Evolutionary conservation across 208 protist genomes (phyloP), one percentile per base, ranked within the genome.

Genomic region (Sergeia podlipaevii): DNA sequence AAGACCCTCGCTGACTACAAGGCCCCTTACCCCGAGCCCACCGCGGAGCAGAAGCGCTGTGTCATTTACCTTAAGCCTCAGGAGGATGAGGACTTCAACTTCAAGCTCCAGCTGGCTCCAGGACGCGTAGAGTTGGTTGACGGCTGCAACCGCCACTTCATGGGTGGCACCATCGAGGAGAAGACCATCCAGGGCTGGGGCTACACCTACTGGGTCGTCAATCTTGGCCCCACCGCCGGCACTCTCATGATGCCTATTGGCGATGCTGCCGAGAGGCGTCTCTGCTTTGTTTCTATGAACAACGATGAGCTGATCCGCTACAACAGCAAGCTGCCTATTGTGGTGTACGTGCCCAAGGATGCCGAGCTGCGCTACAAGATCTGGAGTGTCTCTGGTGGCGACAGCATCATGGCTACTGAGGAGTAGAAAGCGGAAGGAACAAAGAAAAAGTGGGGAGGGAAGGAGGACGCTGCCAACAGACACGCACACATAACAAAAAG

Each of bases 101-200:
- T 74, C 60, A 74, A 79, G 57, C 45, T 91, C 48, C 52, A 87
- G 66, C 62, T 87, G 20, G 81, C 87, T 30, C 76, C 83, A 8
- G 83, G 83, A 24, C 69, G 66, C 20, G 49, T 75, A 21, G 49
- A 69, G 53, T 53, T 51, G 15, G 60, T 77, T 13, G 77, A 85
- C 60, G 60, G 65, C 21, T 67, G 57, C 18, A 85, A 83, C 58
- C 46, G n/a, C 21, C 53, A 75, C 68, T 57, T 57, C 28, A 47
- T 85, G 3, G 50, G 50, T 20, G 83, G 73, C 38, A 70, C 33
- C 20, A 46, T 91, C 21, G 65, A 80, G 59, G 65, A 75, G 48
- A 62, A 80, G 60, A 65, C 24, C 7, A 69, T 91, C 18, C 7
- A 70, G 20, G 83, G 78, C 32, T 91, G 83, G 83, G 78, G 71